Percentiles rank a stretch among this genome's conserved stretches.
Conservation (phyloP, 202 grass and related monocot genomes). For the Bolboschoenoplectus hybrid region DNA sequence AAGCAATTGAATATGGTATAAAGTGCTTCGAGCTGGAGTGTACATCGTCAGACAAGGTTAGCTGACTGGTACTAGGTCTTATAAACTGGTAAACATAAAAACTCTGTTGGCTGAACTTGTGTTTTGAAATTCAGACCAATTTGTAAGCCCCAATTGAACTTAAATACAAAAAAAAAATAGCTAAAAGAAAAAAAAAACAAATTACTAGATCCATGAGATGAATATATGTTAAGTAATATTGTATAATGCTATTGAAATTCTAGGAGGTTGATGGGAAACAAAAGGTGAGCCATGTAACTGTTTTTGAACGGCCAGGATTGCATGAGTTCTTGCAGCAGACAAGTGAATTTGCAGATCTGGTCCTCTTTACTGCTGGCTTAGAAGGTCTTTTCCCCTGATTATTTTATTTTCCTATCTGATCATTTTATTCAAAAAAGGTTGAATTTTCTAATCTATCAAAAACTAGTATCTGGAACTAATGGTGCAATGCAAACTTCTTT, state of each 20-base stretch:
- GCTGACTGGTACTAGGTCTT: background rate
- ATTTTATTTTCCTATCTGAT: conserved; percentile 40
- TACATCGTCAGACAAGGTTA: conserved; percentile 71
- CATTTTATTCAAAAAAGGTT: conserved; percentile 13
- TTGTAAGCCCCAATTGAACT: background rate
- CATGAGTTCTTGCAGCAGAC: conserved; percentile 86
- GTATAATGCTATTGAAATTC: conserved; percentile 40
- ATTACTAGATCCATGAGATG: background rate
- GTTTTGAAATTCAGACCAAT: background rate
- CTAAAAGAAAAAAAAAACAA: background rate
- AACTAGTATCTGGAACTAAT: conserved; percentile 8
- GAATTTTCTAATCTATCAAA: background rate
- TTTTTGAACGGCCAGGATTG: conserved; percentile 98
- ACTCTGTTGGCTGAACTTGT: background rate
- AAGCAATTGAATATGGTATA: conserved; percentile 87
- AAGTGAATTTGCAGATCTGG: conserved; percentile 93
- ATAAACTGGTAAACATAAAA: conserved; percentile 14
- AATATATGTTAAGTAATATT: conserved; percentile 39
- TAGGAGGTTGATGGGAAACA: conserved; percentile 87
- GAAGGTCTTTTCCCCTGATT: conserved; percentile 63
- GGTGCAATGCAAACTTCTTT: conserved; percentile 28
- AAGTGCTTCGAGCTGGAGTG: conserved; percentile 98
- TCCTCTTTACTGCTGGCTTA: conserved; percentile 98
- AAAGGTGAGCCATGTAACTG: conserved; percentile 94
- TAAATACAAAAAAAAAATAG: background rate